Percentiles rank a stretch among this genome's conserved stretches.
Conservation (phyloP, 257 asterid genomes). For the Solanum neorickii region DNA sequence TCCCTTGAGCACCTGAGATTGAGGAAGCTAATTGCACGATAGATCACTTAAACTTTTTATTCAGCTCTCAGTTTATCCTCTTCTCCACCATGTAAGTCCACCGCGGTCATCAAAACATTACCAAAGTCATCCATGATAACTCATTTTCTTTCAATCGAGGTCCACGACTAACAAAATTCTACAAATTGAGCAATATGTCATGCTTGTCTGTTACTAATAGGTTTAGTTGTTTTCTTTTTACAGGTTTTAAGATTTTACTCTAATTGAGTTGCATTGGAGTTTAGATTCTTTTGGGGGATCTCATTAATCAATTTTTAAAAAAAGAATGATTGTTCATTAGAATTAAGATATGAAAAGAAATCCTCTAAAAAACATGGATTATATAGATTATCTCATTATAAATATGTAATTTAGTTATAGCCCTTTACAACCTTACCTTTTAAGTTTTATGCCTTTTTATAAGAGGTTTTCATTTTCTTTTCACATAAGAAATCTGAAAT, state of each 20-base stretch:
- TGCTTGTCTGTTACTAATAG: not conserved
- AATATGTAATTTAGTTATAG: not conserved
- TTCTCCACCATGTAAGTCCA: not conserved
- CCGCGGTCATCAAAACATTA: not conserved
- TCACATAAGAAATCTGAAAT: not conserved
- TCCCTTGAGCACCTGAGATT: too few species aligned
- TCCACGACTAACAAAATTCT: not conserved
- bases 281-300: not conserved
- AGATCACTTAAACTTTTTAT: too few species aligned
- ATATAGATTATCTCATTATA: not conserved
- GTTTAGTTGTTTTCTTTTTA: not conserved
- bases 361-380: too few species aligned
- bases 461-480: not conserved
- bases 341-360: not conserved
- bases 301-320: accelerated
- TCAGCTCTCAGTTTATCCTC: not conserved
- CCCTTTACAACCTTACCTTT: not conserved
- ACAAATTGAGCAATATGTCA: not conserved
- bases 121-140: not conserved
- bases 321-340: not conserved
- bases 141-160: too few species aligned
- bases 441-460: not conserved
- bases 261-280: not conserved
- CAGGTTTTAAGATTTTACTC: not conserved
- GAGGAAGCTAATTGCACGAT: not conserved